A percentile compares a stretch with the other conserved stretches of the same genome.
These are phyloP conservation scores for Metschnikowia continentalis DNA, from an alignment of 805 yeast species.

Conservation along the genomic window DNA sequence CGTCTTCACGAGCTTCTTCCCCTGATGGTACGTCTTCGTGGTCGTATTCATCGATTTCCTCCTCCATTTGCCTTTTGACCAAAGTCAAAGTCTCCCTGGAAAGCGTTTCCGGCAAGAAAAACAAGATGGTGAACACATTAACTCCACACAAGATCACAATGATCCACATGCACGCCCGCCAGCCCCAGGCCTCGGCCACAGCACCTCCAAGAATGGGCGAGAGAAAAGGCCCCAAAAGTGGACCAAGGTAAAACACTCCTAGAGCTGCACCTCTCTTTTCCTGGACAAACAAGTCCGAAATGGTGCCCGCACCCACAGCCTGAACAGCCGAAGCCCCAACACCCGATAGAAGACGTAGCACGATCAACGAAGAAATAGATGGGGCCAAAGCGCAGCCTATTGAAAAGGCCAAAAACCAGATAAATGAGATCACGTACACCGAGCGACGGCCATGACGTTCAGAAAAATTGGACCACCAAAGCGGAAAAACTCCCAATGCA, in stretches of 20 bases:
- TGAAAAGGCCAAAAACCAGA: slow-evolving; percentile 58
- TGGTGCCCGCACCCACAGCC: slow-evolving; percentile 86
- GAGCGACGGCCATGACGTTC: slow-evolving; percentile 73
- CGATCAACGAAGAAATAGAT: slow-evolving; percentile 57
- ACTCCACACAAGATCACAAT: slow-evolving; percentile 63
- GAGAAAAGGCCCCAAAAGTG: slow-evolving; percentile 73
- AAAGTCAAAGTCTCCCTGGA: slow-evolving; percentile 52
- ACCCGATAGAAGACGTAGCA: slow-evolving; percentile 72
- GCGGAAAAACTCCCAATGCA: slow-evolving; percentile 72
- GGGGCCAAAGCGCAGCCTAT: slow-evolving; percentile 70
- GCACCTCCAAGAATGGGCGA: slow-evolving; percentile 81
- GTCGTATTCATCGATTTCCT: slow-evolving; percentile 3
- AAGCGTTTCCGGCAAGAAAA: slow-evolving; percentile 76
- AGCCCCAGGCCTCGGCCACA: slow-evolving; percentile 66
- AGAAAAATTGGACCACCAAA: slow-evolving; percentile 85
- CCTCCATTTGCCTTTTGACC: slow-evolving; percentile 7
- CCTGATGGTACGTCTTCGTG: slow-evolving; percentile 4
- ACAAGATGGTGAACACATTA: slow-evolving; percentile 44
- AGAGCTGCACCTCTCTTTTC: slow-evolving; percentile 72
- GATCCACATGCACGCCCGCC: slow-evolving; percentile 90
- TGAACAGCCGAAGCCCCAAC: slow-evolving; percentile 76
- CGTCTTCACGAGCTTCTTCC: background rate
- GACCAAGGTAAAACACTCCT: slow-evolving; percentile 79
- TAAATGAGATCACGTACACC: slow-evolving; percentile 66
- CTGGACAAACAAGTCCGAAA: slow-evolving; percentile 65